Conservation (phyloP, 192 early-diverging fungal genomes). For the Coemansia sp. region DNA sequence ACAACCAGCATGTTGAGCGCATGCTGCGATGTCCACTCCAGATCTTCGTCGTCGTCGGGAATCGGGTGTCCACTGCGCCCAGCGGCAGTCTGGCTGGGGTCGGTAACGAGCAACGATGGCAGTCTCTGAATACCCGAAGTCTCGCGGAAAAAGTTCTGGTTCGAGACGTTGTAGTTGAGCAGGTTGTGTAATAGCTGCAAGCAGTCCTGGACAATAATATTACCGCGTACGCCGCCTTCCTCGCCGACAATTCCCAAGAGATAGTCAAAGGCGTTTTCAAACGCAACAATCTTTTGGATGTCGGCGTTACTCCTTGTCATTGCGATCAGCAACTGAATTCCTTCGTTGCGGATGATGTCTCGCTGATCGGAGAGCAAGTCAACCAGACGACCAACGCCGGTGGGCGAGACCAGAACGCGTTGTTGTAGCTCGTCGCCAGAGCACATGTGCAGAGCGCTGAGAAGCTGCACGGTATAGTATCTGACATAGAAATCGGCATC, state of each 20-base stretch:
- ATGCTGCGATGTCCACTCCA: slow-evolving; percentile 83
- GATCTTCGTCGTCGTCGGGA: slow-evolving; percentile 39
- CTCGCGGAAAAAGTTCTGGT: slow-evolving; percentile 99
- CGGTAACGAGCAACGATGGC: slow-evolving; percentile 70
- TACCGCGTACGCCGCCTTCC: slow-evolving; percentile 89
- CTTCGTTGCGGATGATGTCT: slow-evolving; percentile 98
- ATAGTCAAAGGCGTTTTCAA: slow-evolving; percentile 96
- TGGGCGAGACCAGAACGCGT: slow-evolving; percentile 82
- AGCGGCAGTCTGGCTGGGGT: slow-evolving; percentile 50
- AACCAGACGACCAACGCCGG: slow-evolving; percentile 83
- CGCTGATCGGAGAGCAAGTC: slow-evolving; percentile 90
- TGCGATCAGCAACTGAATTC: slow-evolving; percentile 84
- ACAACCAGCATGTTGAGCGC: slow-evolving; percentile 84
- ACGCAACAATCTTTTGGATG: slow-evolving; percentile 99
- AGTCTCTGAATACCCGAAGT: slow-evolving; percentile 90
- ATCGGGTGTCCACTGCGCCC: slow-evolving; percentile 30
- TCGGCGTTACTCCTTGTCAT: slow-evolving; percentile 92
- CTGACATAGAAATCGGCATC: slow-evolving; percentile 94
- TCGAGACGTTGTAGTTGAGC: slow-evolving; percentile 93
- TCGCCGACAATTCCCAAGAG: slow-evolving; percentile 85
- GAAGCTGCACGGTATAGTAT: slow-evolving; percentile 87
- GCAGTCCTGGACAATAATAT: slow-evolving; percentile 94
- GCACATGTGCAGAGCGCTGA: slow-evolving; percentile 69
- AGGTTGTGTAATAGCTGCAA: slow-evolving; percentile 90
- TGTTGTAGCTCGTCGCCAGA: slow-evolving; percentile 67